These are phyloP conservation scores for Pythium folliculosum DNA, from an alignment of 352 stramenopile genomes.

Conservation along the genomic window DNA sequence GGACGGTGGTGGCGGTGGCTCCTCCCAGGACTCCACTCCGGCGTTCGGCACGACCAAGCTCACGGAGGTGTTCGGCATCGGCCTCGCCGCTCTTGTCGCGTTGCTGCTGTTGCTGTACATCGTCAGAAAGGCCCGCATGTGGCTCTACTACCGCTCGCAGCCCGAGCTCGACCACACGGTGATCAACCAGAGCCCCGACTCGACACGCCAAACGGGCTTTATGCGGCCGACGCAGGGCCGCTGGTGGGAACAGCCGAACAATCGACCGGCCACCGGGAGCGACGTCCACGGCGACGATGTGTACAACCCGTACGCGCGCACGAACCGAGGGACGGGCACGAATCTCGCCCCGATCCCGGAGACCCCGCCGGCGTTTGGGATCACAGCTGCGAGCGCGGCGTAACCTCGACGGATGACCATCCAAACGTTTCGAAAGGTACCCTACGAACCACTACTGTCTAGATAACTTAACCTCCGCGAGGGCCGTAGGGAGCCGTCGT, in stretches of 20 bases:
- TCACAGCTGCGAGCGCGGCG: neutral
- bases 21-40: neutral
- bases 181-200: conserved; percentile 10
- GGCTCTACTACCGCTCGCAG: conserved; percentile 9
- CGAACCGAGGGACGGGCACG: neutral
- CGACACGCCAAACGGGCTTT: neutral
- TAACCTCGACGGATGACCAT: neutral
- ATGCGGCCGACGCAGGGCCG: neutral
- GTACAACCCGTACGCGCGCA: neutral
- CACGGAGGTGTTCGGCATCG: conserved; percentile 5
- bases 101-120: conserved; percentile 8
- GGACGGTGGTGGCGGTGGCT: conserved; percentile 1
- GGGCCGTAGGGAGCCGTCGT: neutral
- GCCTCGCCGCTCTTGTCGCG: neutral
- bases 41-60: conserved; percentile 9
- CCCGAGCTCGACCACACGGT: conserved; percentile 10
- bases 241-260: conserved; percentile 7
- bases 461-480: conserved; percentile 1
- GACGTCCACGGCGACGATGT: neutral
- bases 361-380: conserved; percentile 6
- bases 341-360: neutral
- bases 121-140: conserved; percentile 5
- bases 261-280: neutral
- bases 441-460: neutral
- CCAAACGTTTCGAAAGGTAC: neutral